Conservation (phyloP, 805 yeast species). For the Starmera dryadoides region DNA sequence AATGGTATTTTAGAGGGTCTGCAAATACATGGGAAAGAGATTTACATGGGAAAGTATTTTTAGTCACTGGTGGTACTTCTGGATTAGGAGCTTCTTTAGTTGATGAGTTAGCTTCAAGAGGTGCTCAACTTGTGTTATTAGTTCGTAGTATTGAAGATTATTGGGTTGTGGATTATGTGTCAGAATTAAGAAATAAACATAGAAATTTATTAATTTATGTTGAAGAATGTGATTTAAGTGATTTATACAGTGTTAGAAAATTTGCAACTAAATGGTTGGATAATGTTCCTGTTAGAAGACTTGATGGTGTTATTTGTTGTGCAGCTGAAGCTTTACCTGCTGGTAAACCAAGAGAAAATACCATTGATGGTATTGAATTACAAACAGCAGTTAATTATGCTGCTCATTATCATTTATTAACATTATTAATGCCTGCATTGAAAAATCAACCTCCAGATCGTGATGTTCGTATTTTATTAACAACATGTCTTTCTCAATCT, state of each 20-base stretch:
- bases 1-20: slow-evolving; percentile 74
- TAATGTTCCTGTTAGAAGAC: slow-evolving; percentile 80
- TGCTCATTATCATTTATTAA: slow-evolving; percentile 74
- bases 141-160: slow-evolving; percentile 56
- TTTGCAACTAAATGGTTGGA: slow-evolving; percentile 96
- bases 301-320: slow-evolving; percentile 85
- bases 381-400: slow-evolving; percentile 82
- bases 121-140: slow-evolving; percentile 80
- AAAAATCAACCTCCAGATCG: slow-evolving; percentile 91
- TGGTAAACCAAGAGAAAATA: slow-evolving; percentile 53
- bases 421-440: slow-evolving; percentile 74
- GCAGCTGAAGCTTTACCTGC: slow-evolving; percentile 80
- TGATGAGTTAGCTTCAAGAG: slow-evolving; percentile 64
- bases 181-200: slow-evolving; percentile 65
- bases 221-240: slow-evolving; percentile 79
- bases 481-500: slow-evolving; percentile 73
- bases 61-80: slow-evolving; percentile 89
- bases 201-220: slow-evolving; percentile 75
- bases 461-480: slow-evolving; percentile 77
- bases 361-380: slow-evolving; percentile 78
- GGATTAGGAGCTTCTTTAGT: slow-evolving; percentile 81
- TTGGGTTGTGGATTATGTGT: slow-evolving; percentile 77
- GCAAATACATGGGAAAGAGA: slow-evolving; percentile 89
- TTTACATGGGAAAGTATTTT: slow-evolving; percentile 80
- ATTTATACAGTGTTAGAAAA: slow-evolving; percentile 68